Evolutionary conservation across 345 rosid species (phyloP).

Genomic region (Salix udensis): DNA sequence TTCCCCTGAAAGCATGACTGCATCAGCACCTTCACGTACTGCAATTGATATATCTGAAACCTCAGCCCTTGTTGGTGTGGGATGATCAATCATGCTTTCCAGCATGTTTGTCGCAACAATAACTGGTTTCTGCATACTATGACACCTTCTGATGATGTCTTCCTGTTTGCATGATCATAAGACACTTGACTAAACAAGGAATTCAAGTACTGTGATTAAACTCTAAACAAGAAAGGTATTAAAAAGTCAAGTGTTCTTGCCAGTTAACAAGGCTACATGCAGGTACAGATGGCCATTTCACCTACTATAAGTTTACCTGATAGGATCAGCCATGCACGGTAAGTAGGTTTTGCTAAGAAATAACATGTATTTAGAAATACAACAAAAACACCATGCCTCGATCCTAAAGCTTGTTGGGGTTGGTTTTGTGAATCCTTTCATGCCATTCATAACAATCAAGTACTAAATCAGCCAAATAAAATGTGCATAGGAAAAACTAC

Average conservation of each 20-base stretch:
- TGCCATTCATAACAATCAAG: neutral
- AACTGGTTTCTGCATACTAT: slow-evolving; percentile 78
- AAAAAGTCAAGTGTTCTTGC: neutral
- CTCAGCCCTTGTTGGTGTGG: slow-evolving; percentile 98
- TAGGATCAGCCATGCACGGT: neutral
- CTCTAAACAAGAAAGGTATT: neutral
- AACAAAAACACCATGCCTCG: neutral
- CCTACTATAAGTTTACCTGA: neutral
- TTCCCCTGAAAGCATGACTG: slow-evolving; percentile 98
- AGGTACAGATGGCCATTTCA: neutral
- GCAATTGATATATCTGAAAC: slow-evolving; percentile 96
- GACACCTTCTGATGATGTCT: slow-evolving; percentile 88
- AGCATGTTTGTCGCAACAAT: slow-evolving; percentile 97
- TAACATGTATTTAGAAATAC: neutral
- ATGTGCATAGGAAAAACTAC: neutral
- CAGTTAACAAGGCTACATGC: neutral
- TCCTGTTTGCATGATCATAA: slow-evolving; percentile 46
- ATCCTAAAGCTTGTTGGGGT: neutral
- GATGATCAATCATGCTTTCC: slow-evolving; percentile 96
- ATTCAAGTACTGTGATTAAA: neutral
- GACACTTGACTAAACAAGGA: neutral
- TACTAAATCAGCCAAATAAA: neutral
- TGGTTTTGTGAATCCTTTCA: neutral
- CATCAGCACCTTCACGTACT: slow-evolving; percentile 93
- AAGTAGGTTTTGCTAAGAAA: neutral